A percentile compares a stretch with the other conserved stretches of the same genome.
phyloP scores from a whole-genome alignment of 1,284 basidiomycete species.

The Cutaneotrichosporon daszewskae region DNA sequence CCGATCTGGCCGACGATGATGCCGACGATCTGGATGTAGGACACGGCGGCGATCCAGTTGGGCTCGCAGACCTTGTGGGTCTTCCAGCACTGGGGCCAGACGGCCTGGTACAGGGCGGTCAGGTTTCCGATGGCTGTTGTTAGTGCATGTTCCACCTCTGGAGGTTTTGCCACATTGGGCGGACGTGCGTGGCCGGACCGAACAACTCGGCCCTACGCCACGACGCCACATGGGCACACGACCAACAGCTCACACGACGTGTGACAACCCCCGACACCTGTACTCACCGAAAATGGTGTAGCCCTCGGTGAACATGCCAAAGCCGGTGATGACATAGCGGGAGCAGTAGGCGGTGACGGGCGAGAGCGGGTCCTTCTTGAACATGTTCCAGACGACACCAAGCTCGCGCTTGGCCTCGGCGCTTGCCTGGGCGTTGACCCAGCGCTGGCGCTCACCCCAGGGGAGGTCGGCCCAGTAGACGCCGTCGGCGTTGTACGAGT shows the following conservation, averaged over 20 bases:
- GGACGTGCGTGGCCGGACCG: too few species aligned
- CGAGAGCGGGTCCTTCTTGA: conserved; percentile 51
- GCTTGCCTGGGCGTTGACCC: conserved; percentile 49
- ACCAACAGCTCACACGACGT: not conserved
- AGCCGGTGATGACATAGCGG: conserved; percentile 53
- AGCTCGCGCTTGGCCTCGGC: conserved; percentile 50
- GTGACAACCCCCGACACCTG: not conserved
- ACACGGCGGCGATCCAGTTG: conserved; percentile 50
- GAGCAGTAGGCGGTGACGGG: conserved; percentile 50
- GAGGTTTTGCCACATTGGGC: too few species aligned
- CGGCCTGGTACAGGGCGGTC: conserved; percentile 49
- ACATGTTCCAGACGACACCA: conserved; percentile 48
- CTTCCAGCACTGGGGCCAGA: conserved; percentile 53
- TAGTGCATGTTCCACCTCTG: too few species aligned
- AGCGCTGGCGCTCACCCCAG: conserved; percentile 36
- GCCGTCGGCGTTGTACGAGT: conserved; percentile 38
- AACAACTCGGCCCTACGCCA: too few species aligned
- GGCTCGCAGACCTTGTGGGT: conserved; percentile 48
- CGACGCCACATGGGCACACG: not conserved
- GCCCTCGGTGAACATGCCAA: conserved; percentile 54
- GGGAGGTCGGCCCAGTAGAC: conserved; percentile 47
- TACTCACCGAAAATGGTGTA: conserved; percentile 34
- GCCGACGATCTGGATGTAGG: conserved; percentile 41
- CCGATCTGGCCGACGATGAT: conserved; percentile 55
- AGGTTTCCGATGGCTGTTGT: conserved; percentile 51